These are phyloP conservation scores for Macrophomina tecta DNA, from an alignment of 2,329 filamentous ascomycete species.

Conservation along the genomic window DNA sequence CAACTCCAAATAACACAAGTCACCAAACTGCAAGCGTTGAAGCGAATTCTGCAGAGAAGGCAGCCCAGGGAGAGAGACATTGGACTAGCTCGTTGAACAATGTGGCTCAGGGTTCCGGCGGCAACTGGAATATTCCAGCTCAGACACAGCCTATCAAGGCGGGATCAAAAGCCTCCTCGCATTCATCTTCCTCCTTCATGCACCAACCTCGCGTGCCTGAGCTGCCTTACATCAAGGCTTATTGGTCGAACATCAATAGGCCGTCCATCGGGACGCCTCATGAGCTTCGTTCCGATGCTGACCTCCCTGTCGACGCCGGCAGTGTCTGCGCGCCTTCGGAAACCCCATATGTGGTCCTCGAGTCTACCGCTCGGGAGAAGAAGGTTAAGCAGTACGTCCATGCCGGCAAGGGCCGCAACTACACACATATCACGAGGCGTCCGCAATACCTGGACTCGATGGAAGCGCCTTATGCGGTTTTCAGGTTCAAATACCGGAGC, in stretches of 20 bases:
- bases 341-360: conserved; percentile 35
- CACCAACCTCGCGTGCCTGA: background rate
- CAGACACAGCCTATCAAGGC: background rate
- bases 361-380: conserved; percentile 30
- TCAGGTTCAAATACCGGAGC: conserved; percentile 56
- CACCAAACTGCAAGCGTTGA: background rate
- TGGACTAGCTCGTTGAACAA: no score
- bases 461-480: conserved; percentile 51
- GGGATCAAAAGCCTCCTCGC: background rate
- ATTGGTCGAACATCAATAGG: conserved; percentile 38
- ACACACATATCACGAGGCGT: conserved; percentile 44
- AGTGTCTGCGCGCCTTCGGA: conserved; percentile 40
- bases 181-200: background rate
- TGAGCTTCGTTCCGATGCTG: no score
- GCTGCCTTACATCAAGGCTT: conserved; percentile 34
- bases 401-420: conserved; percentile 44
- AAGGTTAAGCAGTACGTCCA: conserved; percentile 41
- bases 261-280: background rate
- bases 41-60: background rate
- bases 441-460: conserved; percentile 51
- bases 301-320: background rate
- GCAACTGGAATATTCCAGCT: no score
- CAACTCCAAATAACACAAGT: background rate
- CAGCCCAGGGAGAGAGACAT: background rate
- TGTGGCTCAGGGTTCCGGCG: no score